Conservation (phyloP, 2,329 filamentous ascomycete species). For the Fusarium chaquense region DNA sequence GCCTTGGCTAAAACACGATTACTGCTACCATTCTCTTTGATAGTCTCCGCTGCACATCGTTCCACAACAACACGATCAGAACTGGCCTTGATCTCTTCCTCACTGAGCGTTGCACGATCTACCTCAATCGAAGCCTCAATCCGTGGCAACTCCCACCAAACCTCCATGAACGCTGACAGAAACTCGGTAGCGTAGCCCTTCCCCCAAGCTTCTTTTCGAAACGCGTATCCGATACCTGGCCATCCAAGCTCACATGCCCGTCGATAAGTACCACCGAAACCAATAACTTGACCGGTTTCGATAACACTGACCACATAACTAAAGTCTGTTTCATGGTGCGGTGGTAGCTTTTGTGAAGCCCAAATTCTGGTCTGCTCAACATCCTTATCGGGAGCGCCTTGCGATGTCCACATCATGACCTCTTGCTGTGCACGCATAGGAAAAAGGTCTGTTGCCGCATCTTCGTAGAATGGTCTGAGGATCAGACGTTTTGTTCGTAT, state of each 20-base stretch:
- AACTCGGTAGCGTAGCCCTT: slow-evolving; percentile 19
- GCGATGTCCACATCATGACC: slow-evolving; percentile 20
- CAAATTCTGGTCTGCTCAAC: not conserved
- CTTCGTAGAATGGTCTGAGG: slow-evolving; percentile 10
- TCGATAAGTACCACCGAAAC: slow-evolving; percentile 1
- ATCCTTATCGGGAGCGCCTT: slow-evolving; percentile 7
- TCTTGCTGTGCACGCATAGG: slow-evolving; percentile 15
- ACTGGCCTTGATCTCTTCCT: not conserved
- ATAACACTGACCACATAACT: slow-evolving; percentile 6
- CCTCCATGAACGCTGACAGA: not conserved
- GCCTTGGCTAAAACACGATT: slow-evolving; percentile 11
- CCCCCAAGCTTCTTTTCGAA: slow-evolving; percentile 16
- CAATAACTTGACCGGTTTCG: slow-evolving; percentile 14
- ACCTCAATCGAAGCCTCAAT: not conserved
- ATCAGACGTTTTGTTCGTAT: not conserved
- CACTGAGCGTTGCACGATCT: not conserved
- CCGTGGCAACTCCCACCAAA: slow-evolving; percentile 8
- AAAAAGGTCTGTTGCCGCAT: slow-evolving; percentile 3
- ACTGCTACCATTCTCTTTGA: slow-evolving; percentile 3
- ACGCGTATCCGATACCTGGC: slow-evolving; percentile 19
- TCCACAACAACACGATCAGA: not conserved
- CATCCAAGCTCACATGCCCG: slow-evolving; percentile 17
- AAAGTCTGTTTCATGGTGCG: not conserved
- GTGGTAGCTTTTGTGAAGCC: not conserved
- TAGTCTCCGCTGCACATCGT: slow-evolving; percentile 6